Percentiles rank a stretch among this genome's conserved stretches.
phyloP scores from a whole-genome alignment of 1,284 basidiomycete species.

The Bondarzewia mesenterica region DNA sequence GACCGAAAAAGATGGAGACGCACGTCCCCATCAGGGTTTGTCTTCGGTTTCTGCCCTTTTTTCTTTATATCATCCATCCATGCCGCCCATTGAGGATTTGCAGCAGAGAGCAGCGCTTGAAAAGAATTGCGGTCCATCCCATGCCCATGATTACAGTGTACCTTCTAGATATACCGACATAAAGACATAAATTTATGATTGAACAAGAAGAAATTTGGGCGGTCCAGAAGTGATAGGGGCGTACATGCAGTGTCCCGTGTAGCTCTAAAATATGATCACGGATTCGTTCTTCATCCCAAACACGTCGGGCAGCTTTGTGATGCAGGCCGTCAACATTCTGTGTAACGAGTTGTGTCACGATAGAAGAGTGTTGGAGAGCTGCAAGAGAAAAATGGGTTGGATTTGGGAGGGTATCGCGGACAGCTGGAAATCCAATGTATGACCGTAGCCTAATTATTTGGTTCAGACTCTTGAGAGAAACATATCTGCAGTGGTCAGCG shows the following conservation, averaged over 20 bases:
- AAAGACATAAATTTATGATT: slow-evolving; percentile 7
- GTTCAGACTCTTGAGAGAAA: background rate
- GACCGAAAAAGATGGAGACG: slow-evolving; percentile 16
- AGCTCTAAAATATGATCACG: slow-evolving; percentile 66
- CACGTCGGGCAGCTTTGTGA: slow-evolving; percentile 53
- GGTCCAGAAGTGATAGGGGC: slow-evolving; percentile 14
- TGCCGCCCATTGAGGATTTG: slow-evolving; percentile 77
- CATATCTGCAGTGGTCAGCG: background rate
- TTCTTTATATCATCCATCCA: slow-evolving; percentile 62
- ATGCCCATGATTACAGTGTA: slow-evolving; percentile 71
- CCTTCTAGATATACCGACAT: slow-evolving; percentile 44
- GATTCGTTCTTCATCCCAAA: slow-evolving; percentile 28
- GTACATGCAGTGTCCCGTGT: slow-evolving; percentile 82
- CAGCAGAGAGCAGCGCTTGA: slow-evolving; percentile 61
- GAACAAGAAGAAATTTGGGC: background rate
- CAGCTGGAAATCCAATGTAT: slow-evolving; percentile 76
- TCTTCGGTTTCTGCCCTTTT: slow-evolving; percentile 58
- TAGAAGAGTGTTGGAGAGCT: slow-evolving; percentile 65
- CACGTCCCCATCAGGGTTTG: slow-evolving; percentile 91
- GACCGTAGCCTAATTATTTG: slow-evolving; percentile 68
- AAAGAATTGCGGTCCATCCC: slow-evolving; percentile 58
- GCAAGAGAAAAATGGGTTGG: slow-evolving; percentile 82
- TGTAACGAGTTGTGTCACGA: slow-evolving; percentile 68
- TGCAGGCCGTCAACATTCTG: slow-evolving; percentile 93
- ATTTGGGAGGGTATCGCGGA: slow-evolving; percentile 75